Percentiles rank a stretch among this genome's conserved stretches.
Evolutionary conservation across 768 basidiomycete genomes (phyloP).

Genomic region (Cystobasidium tubakii): DNA sequence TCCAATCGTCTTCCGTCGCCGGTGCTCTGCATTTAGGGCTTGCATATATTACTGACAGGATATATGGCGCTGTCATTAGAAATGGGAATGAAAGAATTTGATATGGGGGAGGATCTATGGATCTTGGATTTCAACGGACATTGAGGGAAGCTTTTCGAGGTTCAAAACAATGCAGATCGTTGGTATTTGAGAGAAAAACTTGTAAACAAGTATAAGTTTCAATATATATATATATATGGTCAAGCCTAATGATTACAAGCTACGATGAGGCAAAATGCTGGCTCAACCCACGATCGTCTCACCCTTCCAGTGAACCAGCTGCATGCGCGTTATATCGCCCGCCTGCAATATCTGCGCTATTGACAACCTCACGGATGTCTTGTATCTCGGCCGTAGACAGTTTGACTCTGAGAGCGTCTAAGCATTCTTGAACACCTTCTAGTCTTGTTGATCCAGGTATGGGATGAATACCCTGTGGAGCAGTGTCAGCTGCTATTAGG

Average conservation of each 20-base stretch:
- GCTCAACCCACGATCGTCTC: background rate
- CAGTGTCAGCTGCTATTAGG: no score
- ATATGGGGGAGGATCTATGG: no score
- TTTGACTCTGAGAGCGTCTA: constrained; percentile 52
- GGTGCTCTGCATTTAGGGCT: background rate
- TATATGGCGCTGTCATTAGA: no score
- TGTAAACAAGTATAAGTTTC: no score
- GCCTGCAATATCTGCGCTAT: constrained; percentile 29
- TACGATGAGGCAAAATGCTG: no score
- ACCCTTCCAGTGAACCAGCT: background rate
- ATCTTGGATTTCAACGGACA: no score
- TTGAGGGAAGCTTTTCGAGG: no score
- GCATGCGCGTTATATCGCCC: constrained; percentile 33
- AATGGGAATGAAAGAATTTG: no score
- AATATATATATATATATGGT: no score
- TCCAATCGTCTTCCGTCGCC: background rate
- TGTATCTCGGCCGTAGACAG: constrained; percentile 52
- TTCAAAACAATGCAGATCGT: no score
- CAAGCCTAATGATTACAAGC: no score
- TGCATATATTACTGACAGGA: constrained; percentile 3
- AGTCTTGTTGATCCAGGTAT: constrained; percentile 41
- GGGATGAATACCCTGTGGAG: constrained; percentile 24
- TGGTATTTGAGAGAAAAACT: no score
- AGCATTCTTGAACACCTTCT: constrained; percentile 54
- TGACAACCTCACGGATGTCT: constrained; percentile 49